phyloP scores from a whole-genome alignment of 2,329 filamentous ascomycete species.

The Dendryphion nanum region DNA sequence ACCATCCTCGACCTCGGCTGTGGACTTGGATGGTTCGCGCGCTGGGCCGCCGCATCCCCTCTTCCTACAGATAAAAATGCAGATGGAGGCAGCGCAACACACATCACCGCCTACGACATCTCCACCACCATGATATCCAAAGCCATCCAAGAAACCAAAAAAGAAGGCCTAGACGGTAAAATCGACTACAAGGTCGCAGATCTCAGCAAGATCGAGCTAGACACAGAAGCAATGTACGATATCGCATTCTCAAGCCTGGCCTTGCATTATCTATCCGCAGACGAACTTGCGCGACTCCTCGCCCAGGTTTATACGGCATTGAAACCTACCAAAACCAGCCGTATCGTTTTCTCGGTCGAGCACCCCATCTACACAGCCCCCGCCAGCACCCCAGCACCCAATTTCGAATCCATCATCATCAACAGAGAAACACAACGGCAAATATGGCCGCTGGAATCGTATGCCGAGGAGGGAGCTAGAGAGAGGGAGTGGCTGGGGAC shows the following conservation, averaged over 20 bases:
- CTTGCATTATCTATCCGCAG: constrained; percentile 8
- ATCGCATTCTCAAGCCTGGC: constrained; percentile 9
- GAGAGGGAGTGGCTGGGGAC: constrained; percentile 45
- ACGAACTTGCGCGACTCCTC: constrained; percentile 20
- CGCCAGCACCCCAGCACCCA: constrained; percentile 1
- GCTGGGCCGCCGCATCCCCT: constrained; percentile 43
- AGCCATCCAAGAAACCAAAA: constrained; percentile 2
- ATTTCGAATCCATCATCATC: not conserved
- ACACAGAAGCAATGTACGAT: constrained; percentile 2
- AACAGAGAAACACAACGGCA: too few species aligned
- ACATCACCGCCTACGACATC: constrained; percentile 31
- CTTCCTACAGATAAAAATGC: too few species aligned
- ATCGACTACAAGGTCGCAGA: constrained; percentile 5
- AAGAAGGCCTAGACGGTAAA: not conserved
- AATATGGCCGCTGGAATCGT: constrained; percentile 30
- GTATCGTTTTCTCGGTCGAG: constrained; percentile 48
- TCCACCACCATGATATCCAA: constrained; percentile 46
- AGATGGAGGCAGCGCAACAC: constrained; percentile 37
- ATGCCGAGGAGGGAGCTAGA: constrained; percentile 41
- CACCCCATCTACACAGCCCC: constrained; percentile 51
- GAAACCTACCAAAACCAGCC: constrained; percentile 34
- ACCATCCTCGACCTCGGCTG: constrained; percentile 48
- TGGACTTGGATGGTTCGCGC: constrained; percentile 49
- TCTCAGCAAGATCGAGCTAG: constrained; percentile 2
- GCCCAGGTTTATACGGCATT: constrained; percentile 32